phyloP scores from a whole-genome alignment of 306 rosid genomes.

The Dalbergia cochinchinensis region DNA sequence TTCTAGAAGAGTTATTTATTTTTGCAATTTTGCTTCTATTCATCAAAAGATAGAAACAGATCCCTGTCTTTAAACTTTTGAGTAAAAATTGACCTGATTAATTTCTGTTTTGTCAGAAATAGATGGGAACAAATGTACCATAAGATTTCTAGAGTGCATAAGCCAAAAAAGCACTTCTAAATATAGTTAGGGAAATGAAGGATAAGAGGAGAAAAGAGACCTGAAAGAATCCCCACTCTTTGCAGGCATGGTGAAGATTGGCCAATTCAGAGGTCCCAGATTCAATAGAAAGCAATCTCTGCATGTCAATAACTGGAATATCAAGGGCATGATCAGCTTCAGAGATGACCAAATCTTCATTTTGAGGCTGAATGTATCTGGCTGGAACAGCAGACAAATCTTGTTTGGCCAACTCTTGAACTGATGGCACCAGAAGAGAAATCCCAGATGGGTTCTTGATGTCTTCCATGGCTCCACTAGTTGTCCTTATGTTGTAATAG shows the following conservation, averaged over 20 bases:
- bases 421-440: slow-evolving; percentile 53
- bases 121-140: too few species aligned
- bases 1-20: too few species aligned
- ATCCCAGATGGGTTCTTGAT: slow-evolving; percentile 29
- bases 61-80: too few species aligned
- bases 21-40: too few species aligned
- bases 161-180: background rate
- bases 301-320: slow-evolving; percentile 51
- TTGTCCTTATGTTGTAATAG: too few species aligned
- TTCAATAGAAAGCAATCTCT: slow-evolving; percentile 36
- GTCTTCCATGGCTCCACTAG: slow-evolving; percentile 37
- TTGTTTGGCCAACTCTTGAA: slow-evolving; percentile 45
- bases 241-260: slow-evolving; percentile 54
- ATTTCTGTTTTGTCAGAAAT: too few species aligned
- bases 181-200: background rate
- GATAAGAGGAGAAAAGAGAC: background rate
- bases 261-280: slow-evolving; percentile 36
- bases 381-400: slow-evolving; percentile 29
- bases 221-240: slow-evolving; percentile 58
- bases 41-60: too few species aligned
- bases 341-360: background rate
- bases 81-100: background rate
- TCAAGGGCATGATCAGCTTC: background rate
- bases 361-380: slow-evolving; percentile 48
- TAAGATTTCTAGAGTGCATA: background rate